Evolutionary conservation across 2,329 filamentous ascomycete genomes (phyloP), one percentile per base, ranked within the genome.

Genomic region (Orbilia ellipsospora): DNA sequence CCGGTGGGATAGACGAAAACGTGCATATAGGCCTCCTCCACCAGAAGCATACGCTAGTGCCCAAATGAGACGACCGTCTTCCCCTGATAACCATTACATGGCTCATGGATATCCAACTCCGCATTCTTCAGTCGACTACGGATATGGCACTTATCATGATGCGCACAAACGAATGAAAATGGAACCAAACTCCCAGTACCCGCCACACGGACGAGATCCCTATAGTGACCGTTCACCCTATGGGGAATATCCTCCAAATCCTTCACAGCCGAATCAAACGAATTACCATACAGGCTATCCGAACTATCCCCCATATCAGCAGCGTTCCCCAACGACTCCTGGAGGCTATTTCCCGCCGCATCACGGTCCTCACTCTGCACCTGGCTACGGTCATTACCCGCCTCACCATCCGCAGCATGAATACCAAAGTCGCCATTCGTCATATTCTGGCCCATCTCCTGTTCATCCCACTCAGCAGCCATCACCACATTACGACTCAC

Each of bases 181-280:
- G 63, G 70, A 74, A 18, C 40, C 50, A 10, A 62, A 56, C 28
- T 55, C 62, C 57, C 70, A 66, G 20, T 74, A 74, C 16, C 54
- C 70, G 7, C 54, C 70, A 4, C 70, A 67, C 55, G 70, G 70
- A 16, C 56, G 70, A 44, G 70, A 74, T 15, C 70, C 63, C 7
- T 74, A 74, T 15, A 57, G 70, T 54, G 70, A 74, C 67, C 70
- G 70, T n/a, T 74, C 70, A 20, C 70, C 70, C 2, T 74, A 74
- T 50, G 70, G 50, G 16, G 70, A 74, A 74, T 74, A 74, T n/a
- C 70, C 70, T 15, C 70, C 70, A 51, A 74, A 74, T 20, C 54
- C 52, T n/a, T 16, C 70, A 3, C 62, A 23, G 20, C 51, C 62
- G 36, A 67, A 20, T 15, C 70, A 66, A 23, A 61, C 70, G 20